These are phyloP conservation scores for Trichoderma simmonsii DNA, from an alignment of 2,329 filamentous ascomycete genomes.

Conservation along the genomic window DNA sequence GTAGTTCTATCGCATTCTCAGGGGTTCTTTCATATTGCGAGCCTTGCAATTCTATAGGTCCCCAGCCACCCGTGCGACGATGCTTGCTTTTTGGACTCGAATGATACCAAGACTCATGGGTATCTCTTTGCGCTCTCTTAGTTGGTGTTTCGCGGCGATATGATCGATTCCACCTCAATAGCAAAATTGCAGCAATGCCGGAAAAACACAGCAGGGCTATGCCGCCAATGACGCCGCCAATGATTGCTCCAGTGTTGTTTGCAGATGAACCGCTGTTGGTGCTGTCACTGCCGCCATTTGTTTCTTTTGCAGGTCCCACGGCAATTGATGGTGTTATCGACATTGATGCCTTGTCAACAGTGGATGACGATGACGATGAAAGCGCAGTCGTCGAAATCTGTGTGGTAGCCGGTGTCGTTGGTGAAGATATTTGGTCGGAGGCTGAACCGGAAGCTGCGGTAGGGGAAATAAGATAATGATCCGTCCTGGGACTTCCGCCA, in stretches of 20 bases:
- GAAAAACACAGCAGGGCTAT: slow-evolving; percentile 34
- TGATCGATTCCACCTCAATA: slow-evolving; percentile 19
- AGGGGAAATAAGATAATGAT: slow-evolving; percentile 26
- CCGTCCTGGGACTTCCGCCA: slow-evolving; percentile 26
- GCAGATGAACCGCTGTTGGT: background rate
- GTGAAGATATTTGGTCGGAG: background rate
- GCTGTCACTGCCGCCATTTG: background rate
- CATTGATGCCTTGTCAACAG: background rate
- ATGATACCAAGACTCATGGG: background rate
- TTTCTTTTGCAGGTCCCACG: background rate
- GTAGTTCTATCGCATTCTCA: background rate
- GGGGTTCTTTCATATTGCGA: background rate
- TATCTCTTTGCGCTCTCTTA: background rate
- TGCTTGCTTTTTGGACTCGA: background rate
- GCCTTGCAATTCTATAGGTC: slow-evolving; percentile 1
- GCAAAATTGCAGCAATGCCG: slow-evolving; percentile 21
- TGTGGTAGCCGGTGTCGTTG: background rate
- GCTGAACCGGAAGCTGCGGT: background rate
- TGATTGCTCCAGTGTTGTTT: slow-evolving; percentile 32
- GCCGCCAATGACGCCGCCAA: slow-evolving; percentile 35
- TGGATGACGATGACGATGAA: slow-evolving; percentile 12
- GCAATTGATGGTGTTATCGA: background rate
- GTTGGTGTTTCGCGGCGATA: background rate
- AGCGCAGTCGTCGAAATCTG: background rate
- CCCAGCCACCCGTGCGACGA: slow-evolving; percentile 5